A percentile compares a stretch with the other conserved stretches of the same genome.
Conservation (phyloP, 306 rosid genomes). For the Vachellia collinsii region DNA sequence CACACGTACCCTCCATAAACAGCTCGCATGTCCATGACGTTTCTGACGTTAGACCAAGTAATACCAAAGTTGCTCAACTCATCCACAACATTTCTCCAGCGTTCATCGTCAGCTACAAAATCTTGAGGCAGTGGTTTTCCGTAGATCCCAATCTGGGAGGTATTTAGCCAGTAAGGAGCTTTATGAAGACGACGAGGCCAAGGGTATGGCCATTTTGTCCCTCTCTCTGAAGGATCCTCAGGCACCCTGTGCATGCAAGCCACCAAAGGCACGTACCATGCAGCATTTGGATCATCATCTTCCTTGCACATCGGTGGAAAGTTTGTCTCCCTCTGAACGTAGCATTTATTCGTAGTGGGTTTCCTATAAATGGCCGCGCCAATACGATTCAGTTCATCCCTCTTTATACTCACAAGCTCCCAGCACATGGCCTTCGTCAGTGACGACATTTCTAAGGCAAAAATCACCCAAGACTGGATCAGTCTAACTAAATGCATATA, state of each 20-base stretch:
- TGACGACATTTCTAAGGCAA: constrained; percentile 55
- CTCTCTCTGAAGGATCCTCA: constrained; percentile 47
- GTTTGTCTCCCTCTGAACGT: constrained; percentile 60
- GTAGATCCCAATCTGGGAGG: constrained; percentile 64
- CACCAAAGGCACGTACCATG: constrained; percentile 82
- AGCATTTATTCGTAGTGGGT: constrained; percentile 70
- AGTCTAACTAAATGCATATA: not conserved
- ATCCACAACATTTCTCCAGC: constrained; percentile 68
- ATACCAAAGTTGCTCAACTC: constrained; percentile 64
- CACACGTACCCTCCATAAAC: constrained; percentile 71
- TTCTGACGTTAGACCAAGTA: constrained; percentile 71
- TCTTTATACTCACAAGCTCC: constrained; percentile 78
- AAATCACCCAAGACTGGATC: constrained; percentile 7
- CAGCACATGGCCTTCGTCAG: constrained; percentile 77
- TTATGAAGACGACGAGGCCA: constrained; percentile 71
- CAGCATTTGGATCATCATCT: constrained; percentile 79
- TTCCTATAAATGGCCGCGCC: constrained; percentile 80
- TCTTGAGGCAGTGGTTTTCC: constrained; percentile 76
- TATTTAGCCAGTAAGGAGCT: constrained; percentile 74
- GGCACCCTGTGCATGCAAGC: constrained; percentile 71
- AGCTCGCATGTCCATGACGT: constrained; percentile 88
- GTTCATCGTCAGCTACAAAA: constrained; percentile 61
- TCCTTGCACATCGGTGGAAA: constrained; percentile 76
- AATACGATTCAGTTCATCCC: constrained; percentile 56
- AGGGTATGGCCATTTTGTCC: constrained; percentile 63